A percentile compares a stretch with the other conserved stretches of the same genome.
Conservation (phyloP, 257 asterid species). For the Schizonepeta tenuifolia region DNA sequence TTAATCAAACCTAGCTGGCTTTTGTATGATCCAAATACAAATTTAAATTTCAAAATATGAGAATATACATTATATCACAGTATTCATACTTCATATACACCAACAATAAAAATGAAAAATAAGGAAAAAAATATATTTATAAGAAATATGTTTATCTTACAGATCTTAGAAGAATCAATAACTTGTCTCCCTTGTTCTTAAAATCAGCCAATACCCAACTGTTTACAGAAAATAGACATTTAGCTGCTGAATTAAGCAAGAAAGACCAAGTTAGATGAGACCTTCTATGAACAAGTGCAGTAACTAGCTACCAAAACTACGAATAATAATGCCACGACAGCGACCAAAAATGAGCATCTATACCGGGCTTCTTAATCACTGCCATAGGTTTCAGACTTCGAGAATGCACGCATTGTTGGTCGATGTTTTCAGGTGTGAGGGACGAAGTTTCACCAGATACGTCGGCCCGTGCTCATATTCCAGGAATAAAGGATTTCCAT, state of each 20-base stretch:
- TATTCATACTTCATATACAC: conserved; percentile 1
- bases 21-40: background rate
- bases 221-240: conserved; percentile 27
- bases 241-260: conserved; percentile 30
- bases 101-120: background rate
- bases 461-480: background rate
- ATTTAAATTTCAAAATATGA: background rate
- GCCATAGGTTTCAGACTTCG: conserved; percentile 15
- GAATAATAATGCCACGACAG: background rate
- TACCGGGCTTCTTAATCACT: conserved; percentile 16
- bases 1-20: too few relatives aligned
- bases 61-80: background rate
- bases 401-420: conserved; percentile 1
- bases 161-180: conserved; percentile 22
- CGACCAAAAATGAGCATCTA: conserved; percentile 32
- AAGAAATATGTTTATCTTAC: conserved; percentile 14
- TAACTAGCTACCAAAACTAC: conserved; percentile 20
- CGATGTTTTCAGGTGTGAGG: conserved; percentile 2
- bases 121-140: background rate
- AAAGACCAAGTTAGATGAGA: conserved; percentile 19
- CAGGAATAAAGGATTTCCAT: conserved; percentile 7
- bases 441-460: conserved; percentile 1
- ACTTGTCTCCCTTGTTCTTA: conserved; percentile 26
- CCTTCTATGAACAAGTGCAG: conserved; percentile 25
- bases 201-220: conserved; percentile 24